Conservation (phyloP, 73 alveolate genomes). For the Paramecium bursaria region DNA sequence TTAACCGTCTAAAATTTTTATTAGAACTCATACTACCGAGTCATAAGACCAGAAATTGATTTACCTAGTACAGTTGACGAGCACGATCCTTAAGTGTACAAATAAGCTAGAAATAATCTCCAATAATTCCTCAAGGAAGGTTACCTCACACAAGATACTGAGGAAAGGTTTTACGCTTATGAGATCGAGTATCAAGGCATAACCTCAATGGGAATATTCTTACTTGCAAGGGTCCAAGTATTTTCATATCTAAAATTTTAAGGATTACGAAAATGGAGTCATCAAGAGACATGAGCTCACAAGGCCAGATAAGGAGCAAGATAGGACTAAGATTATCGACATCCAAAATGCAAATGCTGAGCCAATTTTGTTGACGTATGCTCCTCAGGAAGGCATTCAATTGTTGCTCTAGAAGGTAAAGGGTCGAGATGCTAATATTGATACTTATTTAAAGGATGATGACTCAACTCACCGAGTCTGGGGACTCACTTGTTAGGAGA, state of each 20-base stretch:
- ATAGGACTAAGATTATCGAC: conserved; percentile 77
- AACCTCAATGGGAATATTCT: background rate
- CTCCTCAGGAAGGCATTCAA: conserved; percentile 67
- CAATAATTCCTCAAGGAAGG: background rate
- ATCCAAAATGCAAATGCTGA: conserved; percentile 82
- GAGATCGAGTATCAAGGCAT: background rate
- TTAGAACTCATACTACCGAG: background rate
- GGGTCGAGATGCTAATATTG: conserved; percentile 52
- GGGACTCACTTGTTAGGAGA: conserved; percentile 75
- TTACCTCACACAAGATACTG: background rate
- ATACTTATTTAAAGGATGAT: conserved; percentile 66
- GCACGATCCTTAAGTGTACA: background rate
- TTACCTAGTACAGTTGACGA: background rate
- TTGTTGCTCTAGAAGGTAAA: conserved; percentile 61
- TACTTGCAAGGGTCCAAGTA: background rate
- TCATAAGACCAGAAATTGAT: background rate
- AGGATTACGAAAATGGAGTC: conserved; percentile 77
- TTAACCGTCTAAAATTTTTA: background rate
- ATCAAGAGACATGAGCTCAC: conserved; percentile 87
- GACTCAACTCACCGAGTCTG: conserved; percentile 75
- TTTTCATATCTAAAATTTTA: conserved; percentile 4
- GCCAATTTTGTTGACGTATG: conserved; percentile 79
- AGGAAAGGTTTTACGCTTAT: background rate
- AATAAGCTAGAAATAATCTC: background rate
- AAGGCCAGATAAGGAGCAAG: conserved; percentile 79